These are phyloP conservation scores for Jamesozyma spencerorum DNA, from an alignment of 805 yeast genomes.

Conservation along the genomic window DNA sequence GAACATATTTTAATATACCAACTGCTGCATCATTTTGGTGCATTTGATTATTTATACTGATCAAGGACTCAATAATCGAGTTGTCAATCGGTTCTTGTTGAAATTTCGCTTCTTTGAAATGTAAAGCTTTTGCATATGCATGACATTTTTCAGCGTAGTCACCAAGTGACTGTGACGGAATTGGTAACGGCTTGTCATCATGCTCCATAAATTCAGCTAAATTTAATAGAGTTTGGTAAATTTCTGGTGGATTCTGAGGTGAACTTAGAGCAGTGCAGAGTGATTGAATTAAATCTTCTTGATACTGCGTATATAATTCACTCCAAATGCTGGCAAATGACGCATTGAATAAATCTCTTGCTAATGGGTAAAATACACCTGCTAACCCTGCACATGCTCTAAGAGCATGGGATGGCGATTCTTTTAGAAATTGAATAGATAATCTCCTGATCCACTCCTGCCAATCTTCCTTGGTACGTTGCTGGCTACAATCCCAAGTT, in stretches of 20 bases:
- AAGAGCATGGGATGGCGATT: slow-evolving; percentile 86
- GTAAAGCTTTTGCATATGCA: slow-evolving; percentile 92
- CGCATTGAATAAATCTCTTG: slow-evolving; percentile 81
- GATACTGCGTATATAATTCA: slow-evolving; percentile 78
- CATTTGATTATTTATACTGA: slow-evolving; percentile 82
- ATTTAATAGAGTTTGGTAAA: slow-evolving; percentile 77
- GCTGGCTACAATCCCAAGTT: slow-evolving; percentile 88
- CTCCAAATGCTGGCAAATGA: slow-evolving; percentile 92
- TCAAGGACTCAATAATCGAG: slow-evolving; percentile 80
- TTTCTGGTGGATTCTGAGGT: slow-evolving; percentile 88
- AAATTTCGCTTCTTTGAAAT: slow-evolving; percentile 89
- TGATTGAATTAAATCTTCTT: slow-evolving; percentile 78
- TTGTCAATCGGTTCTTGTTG: slow-evolving; percentile 79
- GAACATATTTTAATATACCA: slow-evolving; percentile 88
- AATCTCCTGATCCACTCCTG: slow-evolving; percentile 87
- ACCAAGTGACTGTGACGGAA: slow-evolving; percentile 75
- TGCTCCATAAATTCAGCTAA: slow-evolving; percentile 94
- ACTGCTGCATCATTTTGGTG: slow-evolving; percentile 96
- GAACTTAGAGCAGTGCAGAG: slow-evolving; percentile 79
- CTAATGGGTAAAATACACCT: slow-evolving; percentile 71
- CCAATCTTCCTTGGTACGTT: slow-evolving; percentile 90
- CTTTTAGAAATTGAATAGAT: slow-evolving; percentile 72
- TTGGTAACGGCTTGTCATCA: slow-evolving; percentile 86
- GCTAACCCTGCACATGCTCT: slow-evolving; percentile 87
- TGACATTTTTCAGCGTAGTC: slow-evolving; percentile 89